These are phyloP conservation scores for Epichloe sp. DNA, from an alignment of 2,329 filamentous ascomycete species.

Conservation along the genomic window DNA sequence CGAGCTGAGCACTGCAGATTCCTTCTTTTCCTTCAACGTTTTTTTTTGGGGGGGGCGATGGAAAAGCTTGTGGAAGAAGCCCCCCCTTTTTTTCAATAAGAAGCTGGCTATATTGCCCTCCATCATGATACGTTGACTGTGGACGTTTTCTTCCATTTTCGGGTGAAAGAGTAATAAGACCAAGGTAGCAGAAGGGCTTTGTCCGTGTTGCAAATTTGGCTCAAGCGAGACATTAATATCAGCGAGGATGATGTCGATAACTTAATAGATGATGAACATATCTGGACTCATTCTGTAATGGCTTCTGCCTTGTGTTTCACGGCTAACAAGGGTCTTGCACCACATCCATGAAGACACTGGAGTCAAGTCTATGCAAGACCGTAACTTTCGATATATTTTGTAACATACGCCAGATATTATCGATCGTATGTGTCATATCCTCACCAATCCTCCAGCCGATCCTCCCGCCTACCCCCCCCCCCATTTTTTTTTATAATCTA, in stretches of 20 bases:
- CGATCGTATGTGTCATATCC: too few relatives aligned
- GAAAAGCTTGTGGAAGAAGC: not conserved
- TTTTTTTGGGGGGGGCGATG: not conserved
- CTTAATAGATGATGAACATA: not conserved
- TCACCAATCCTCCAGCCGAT: too few relatives aligned
- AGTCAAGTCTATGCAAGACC: not conserved
- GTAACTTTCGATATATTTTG: too few relatives aligned
- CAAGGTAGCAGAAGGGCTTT: not conserved
- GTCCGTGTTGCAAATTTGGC: not conserved
- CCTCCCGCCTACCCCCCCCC: too few relatives aligned
- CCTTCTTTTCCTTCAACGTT: not conserved
- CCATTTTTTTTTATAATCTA: slow-evolving; percentile 8
- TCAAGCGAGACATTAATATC: not conserved
- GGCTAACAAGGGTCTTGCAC: too few relatives aligned
- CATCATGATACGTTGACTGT: not conserved
- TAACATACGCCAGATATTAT: too few relatives aligned
- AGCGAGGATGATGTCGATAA: not conserved
- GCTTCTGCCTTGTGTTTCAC: too few relatives aligned
- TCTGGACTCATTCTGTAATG: too few relatives aligned
- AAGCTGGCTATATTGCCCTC: not conserved
- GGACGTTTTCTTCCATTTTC: not conserved
- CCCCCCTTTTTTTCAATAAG: not conserved
- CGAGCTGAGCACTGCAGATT: not conserved
- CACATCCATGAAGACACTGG: not conserved
- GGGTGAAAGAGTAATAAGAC: not conserved